Evolutionary conservation across 768 basidiomycete genomes (phyloP).

Genomic region (Chalciporus pseudorubinellus): DNA sequence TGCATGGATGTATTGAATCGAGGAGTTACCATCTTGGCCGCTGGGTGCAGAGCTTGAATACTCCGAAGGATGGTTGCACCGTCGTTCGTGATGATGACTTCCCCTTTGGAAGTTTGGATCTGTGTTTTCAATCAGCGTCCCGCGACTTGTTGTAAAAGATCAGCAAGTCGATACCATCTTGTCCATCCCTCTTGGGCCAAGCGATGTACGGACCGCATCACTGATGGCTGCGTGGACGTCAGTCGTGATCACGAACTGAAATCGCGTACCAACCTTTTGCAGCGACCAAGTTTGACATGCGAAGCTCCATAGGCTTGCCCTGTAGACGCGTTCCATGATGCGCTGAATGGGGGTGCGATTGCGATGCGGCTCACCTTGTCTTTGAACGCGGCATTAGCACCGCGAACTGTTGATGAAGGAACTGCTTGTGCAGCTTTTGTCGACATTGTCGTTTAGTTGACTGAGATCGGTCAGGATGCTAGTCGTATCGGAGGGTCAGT

Average conservation of each 20-base stretch:
- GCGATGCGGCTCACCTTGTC: slow-evolving; percentile 58
- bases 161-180: slow-evolving; percentile 74
- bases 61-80: slow-evolving; percentile 96
- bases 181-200: slow-evolving; percentile 98
- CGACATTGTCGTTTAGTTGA: slow-evolving; percentile 24
- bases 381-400: slow-evolving; percentile 78
- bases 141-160: slow-evolving; percentile 11
- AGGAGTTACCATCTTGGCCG: slow-evolving; percentile 85
- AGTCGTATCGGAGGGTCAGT: slow-evolving; percentile 8
- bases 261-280: slow-evolving; percentile 71
- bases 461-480: slow-evolving; percentile 11
- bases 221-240: slow-evolving; percentile 69
- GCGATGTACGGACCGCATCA: slow-evolving; percentile 93
- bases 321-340: slow-evolving; percentile 38
- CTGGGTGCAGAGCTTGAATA: slow-evolving; percentile 95
- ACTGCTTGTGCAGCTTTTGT: slow-evolving; percentile 23
- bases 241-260: background rate
- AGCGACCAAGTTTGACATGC: slow-evolving; percentile 95
- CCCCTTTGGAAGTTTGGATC: slow-evolving; percentile 96
- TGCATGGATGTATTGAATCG: background rate
- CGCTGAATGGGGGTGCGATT: background rate
- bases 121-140: slow-evolving; percentile 31
- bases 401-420: slow-evolving; percentile 30
- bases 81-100: slow-evolving; percentile 98
- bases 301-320: slow-evolving; percentile 98